These are phyloP conservation scores for Haberlea rhodopensis DNA, from an alignment of 257 asterid species.

Conservation along the genomic window DNA sequence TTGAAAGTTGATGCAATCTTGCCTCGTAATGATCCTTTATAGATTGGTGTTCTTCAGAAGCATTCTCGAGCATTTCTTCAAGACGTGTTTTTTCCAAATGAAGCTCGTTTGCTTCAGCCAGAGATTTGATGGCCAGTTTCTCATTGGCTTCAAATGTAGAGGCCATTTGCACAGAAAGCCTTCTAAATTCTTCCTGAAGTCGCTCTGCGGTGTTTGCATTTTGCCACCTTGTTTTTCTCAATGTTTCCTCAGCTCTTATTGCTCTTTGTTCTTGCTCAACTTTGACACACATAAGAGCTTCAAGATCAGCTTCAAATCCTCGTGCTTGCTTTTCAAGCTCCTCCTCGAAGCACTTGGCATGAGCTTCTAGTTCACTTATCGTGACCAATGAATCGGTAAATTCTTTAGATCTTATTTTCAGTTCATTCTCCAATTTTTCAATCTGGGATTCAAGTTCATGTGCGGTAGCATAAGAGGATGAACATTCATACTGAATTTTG, in stretches of 20 bases:
- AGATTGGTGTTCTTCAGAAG: slow-evolving; percentile 50
- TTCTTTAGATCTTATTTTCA: slow-evolving; percentile 48
- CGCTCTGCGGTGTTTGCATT: slow-evolving; percentile 80
- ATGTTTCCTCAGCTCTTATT: slow-evolving; percentile 75
- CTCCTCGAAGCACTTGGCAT: slow-evolving; percentile 67
- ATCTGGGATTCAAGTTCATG: slow-evolving; percentile 69
- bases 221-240: slow-evolving; percentile 73
- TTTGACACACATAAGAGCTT: slow-evolving; percentile 51
- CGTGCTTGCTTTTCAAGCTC: slow-evolving; percentile 72
- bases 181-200: slow-evolving; percentile 76
- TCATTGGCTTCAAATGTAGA: slow-evolving; percentile 86
- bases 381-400: slow-evolving; percentile 40
- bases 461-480: slow-evolving; percentile 50
- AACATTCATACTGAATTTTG: slow-evolving; percentile 82
- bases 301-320: slow-evolving; percentile 74
- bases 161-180: slow-evolving; percentile 78
- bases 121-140: slow-evolving; percentile 70
- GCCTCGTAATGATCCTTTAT: slow-evolving; percentile 44
- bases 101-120: slow-evolving; percentile 74
- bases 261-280: slow-evolving; percentile 96
- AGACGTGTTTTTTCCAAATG: slow-evolving; percentile 52
- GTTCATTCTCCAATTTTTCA: slow-evolving; percentile 62
- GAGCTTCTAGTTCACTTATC: slow-evolving; percentile 57
- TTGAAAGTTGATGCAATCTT: slow-evolving; percentile 48
- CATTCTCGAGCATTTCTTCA: slow-evolving; percentile 54